These are phyloP conservation scores for Kodamaea leandrae DNA, from an alignment of 805 yeast genomes.

Conservation along the genomic window DNA sequence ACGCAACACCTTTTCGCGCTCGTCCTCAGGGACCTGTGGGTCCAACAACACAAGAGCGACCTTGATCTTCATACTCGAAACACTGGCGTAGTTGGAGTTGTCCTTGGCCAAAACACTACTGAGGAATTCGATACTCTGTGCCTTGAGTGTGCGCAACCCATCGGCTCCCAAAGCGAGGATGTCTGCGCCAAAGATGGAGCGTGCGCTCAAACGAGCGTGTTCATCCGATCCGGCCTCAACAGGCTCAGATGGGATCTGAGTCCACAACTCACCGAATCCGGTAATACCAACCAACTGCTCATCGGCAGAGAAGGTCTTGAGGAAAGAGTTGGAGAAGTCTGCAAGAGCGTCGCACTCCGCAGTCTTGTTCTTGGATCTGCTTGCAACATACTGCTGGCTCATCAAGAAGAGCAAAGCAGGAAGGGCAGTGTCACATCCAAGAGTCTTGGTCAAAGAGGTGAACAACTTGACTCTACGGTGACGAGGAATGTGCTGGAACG, in stretches of 20 bases:
- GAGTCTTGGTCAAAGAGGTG: constrained; percentile 70
- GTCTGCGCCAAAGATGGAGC: constrained; percentile 64
- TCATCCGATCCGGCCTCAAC: constrained; percentile 39
- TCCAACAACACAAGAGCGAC: constrained; percentile 53
- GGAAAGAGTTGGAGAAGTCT: constrained; percentile 70
- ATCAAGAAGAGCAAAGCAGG: constrained; percentile 73
- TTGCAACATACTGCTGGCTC: constrained; percentile 69
- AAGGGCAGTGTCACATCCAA: constrained; percentile 65
- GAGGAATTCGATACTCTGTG: constrained; percentile 54
- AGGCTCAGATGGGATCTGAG: constrained; percentile 40
- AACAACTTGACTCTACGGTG: constrained; percentile 90
- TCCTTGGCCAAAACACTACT: constrained; percentile 44
- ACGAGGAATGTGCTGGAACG: constrained; percentile 92
- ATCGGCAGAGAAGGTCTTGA: constrained; percentile 62
- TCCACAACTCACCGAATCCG: constrained; percentile 53
- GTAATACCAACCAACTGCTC: constrained; percentile 63
- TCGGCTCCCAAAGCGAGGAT: constrained; percentile 48
- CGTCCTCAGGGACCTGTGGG: constrained; percentile 26
- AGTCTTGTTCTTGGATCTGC: constrained; percentile 48
- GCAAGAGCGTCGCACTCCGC: constrained; percentile 65
- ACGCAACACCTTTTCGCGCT: constrained; percentile 30
- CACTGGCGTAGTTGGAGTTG: constrained; percentile 20
- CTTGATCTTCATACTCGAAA: constrained; percentile 45
- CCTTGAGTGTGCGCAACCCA: constrained; percentile 50
- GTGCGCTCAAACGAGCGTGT: constrained; percentile 39